phyloP scores from a whole-genome alignment of 805 yeast genomes.

The Metschnikowia santaceciliae region DNA sequence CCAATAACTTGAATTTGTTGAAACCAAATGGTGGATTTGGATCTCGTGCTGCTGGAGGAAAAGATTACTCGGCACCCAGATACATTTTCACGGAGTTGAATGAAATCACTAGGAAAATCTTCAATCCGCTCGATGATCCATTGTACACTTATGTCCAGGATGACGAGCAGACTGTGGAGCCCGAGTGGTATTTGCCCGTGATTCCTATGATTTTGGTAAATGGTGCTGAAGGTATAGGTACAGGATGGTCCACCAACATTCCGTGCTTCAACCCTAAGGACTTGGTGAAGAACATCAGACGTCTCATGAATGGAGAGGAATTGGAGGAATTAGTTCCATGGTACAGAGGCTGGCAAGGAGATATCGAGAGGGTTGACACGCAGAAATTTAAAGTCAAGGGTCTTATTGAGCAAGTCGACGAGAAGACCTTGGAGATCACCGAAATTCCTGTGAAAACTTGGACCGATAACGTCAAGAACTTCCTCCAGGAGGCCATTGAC shows the following conservation, averaged over 20 bases:
- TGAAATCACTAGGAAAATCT: slow-evolving; percentile 69
- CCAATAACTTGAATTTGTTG: slow-evolving; percentile 80
- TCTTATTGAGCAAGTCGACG: slow-evolving; percentile 73
- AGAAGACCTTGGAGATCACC: slow-evolving; percentile 77
- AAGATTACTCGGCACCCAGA: slow-evolving; percentile 97
- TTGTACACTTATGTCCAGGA: slow-evolving; percentile 78
- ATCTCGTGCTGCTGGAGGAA: slow-evolving; percentile 94
- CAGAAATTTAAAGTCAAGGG: slow-evolving; percentile 79
- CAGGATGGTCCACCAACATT: slow-evolving; percentile 95
- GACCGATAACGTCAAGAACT: slow-evolving; percentile 90
- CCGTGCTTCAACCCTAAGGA: slow-evolving; percentile 89
- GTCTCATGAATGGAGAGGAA: slow-evolving; percentile 69
- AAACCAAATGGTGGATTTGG: slow-evolving; percentile 96
- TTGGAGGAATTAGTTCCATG: slow-evolving; percentile 79
- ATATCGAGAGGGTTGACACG: slow-evolving; percentile 56
- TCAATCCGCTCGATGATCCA: slow-evolving; percentile 77
- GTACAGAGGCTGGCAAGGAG: slow-evolving; percentile 95
- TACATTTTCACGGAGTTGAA: slow-evolving; percentile 86
- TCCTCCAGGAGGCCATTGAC: slow-evolving; percentile 71
- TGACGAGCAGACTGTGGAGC: slow-evolving; percentile 92
- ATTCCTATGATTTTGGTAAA: slow-evolving; percentile 92
- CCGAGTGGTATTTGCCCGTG: slow-evolving; percentile 93
- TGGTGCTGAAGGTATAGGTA: slow-evolving; percentile 97
- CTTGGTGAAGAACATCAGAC: slow-evolving; percentile 67
- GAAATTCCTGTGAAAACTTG: slow-evolving; percentile 91